Evolutionary conservation across 192 early-diverging fungal species (phyloP).

Genomic region (Paraglomus brasilianum): DNA sequence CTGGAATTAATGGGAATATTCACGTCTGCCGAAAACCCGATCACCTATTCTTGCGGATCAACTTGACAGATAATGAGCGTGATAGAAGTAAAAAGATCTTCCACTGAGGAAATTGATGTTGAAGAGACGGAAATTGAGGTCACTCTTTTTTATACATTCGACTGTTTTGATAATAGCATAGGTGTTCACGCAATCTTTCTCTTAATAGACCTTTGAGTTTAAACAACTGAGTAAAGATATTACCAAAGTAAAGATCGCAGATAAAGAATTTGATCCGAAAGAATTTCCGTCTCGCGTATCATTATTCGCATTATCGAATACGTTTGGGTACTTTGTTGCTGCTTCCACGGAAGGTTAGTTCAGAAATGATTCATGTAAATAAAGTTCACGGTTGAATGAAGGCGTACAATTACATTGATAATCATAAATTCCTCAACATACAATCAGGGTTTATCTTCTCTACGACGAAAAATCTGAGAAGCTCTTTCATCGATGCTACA

Average conservation of each 20-base stretch:
- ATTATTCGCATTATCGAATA: slow-evolving; percentile 57
- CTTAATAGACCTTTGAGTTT: slow-evolving; percentile 18
- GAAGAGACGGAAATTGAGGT: too few relatives aligned
- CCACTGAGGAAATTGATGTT: too few relatives aligned
- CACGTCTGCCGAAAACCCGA: too few relatives aligned
- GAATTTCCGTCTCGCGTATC: not conserved
- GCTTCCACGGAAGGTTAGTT: slow-evolving; percentile 55
- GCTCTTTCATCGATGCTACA: slow-evolving; percentile 31
- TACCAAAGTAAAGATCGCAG: not conserved
- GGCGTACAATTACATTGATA: not conserved
- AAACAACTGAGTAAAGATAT: slow-evolving; percentile 10
- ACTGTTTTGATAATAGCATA: too few relatives aligned
- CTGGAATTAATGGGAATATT: too few relatives aligned
- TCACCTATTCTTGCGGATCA: too few relatives aligned
- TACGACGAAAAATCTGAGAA: slow-evolving; percentile 33
- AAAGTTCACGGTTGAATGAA: not conserved
- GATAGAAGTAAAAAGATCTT: too few relatives aligned
- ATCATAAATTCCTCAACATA: slow-evolving; percentile 25
- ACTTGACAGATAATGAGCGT: too few relatives aligned
- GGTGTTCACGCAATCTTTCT: too few relatives aligned
- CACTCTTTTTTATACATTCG: too few relatives aligned
- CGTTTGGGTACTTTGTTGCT: slow-evolving; percentile 68
- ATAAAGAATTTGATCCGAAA: not conserved
- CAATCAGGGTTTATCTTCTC: slow-evolving; percentile 39
- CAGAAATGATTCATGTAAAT: not conserved